phyloP scores from a whole-genome alignment of 352 stramenopile genomes.

The Blastocystis sp. region DNA sequence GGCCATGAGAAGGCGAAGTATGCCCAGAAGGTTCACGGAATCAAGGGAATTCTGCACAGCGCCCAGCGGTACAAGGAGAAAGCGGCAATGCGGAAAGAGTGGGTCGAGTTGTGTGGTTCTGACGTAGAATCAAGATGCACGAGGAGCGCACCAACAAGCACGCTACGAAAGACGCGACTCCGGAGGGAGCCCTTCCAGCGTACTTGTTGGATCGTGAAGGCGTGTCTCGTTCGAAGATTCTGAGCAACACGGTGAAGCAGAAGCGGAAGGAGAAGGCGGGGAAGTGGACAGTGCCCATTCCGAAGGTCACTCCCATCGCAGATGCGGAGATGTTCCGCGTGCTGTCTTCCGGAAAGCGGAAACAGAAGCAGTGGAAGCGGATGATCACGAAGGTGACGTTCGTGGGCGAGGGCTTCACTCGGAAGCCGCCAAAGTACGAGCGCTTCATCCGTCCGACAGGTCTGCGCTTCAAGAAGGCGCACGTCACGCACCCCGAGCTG shows the following conservation, averaged over 20 bases:
- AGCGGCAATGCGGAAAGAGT: conserved; percentile 97
- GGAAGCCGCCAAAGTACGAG: conserved; percentile 99
- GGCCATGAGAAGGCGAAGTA: conserved; percentile 93
- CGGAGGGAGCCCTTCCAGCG: conserved; percentile 90
- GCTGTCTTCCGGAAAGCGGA: conserved; percentile 88
- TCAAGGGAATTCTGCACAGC: conserved; percentile 97
- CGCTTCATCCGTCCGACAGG: conserved; percentile 96
- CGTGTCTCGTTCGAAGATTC: conserved; percentile 93
- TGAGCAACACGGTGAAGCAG: conserved; percentile 99
- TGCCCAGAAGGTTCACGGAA: conserved; percentile 93
- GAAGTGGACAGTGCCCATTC: conserved; percentile 99
- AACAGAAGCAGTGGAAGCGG: conserved; percentile 84
- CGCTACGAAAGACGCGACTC: conserved; percentile 89
- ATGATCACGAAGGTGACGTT: conserved; percentile 92
- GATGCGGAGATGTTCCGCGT: conserved; percentile 99
- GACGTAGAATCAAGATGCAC: conserved; percentile 83
- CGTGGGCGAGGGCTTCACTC: conserved; percentile 97
- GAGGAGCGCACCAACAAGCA: conserved; percentile 98
- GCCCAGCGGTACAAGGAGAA: conserved; percentile 99
- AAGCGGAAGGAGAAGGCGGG: conserved; percentile 99
- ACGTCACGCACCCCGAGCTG: conserved; percentile 99
- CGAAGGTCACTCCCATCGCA: conserved; percentile 95
- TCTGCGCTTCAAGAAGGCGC: conserved; percentile 98
- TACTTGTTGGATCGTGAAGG: conserved; percentile 98
- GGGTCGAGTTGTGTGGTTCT: background rate